Evolutionary conservation across 176 grass and related monocot genomes (phyloP), one percentile per base, ranked within the genome.

Genomic region (Coix lacrymajobi): DNA sequence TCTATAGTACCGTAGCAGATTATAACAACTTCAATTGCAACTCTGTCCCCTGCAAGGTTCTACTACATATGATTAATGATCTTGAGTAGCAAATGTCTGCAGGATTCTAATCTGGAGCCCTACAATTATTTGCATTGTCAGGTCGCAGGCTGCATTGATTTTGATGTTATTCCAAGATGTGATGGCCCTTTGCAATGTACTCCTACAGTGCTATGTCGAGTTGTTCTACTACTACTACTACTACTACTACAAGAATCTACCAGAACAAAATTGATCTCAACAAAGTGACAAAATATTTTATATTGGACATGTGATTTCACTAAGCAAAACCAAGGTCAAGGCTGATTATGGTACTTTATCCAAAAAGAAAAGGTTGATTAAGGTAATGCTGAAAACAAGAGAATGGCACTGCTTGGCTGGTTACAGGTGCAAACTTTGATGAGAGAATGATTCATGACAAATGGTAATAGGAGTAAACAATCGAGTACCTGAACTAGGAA

Each of bases 401-500:
- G 3, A 36, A 75, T 22, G 4, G 16, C 6, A 51, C 17, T 20
- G 16, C 20, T 20, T 51, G 48, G 7, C 17, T 51, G 0, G 73
- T 29, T 44, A 65, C 51, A 77, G 4, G 13, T 46, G 56, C 30
- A 52, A 63, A 6, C 26, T 74, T 75, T 45, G 15, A 34, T n/a
- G 26, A 49, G 20, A 33, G 1, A 17, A 76, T 24, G 12, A 19
- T 62, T 36, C 4, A 38, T 24, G 37, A 0, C 26, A 73, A 76
- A 49, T 61, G 15, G 11, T 46, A 31, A 45, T 4, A 78, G 26
- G 62, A 48, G n/a, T 61, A 57, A 62, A 24, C 25, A 85, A 90
- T 76, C 19, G 20, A 49, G 22, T 93, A 99, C 96, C 93, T 96
- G 96, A 75, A 99, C 93, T 49, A 99, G 73, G 87, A 99, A 99